Base-by-base conservation (phyloP, 192 early-diverging fungal genomes). In the Coemansia sp. region DNA sequence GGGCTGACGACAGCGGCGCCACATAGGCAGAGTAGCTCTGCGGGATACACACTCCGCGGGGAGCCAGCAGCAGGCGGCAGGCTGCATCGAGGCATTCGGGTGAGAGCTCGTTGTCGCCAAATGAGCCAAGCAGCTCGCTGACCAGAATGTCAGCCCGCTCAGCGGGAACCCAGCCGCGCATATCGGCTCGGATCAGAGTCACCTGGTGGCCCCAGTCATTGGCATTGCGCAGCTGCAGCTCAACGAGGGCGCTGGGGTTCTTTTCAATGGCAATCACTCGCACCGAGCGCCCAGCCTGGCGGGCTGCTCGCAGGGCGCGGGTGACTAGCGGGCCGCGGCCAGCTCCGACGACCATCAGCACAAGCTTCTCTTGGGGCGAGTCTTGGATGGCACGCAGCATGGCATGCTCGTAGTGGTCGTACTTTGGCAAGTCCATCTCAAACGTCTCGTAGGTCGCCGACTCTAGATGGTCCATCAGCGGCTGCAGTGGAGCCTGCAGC, bases 41-140 rank as follows among this genome's bases (percentile, higher is more conserved):
- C 5, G 97, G 97, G 53, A 99, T 98, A 28, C 93, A 96, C 31
- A 98, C 91, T 26, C 97, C 96, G 50, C 80, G 84, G 5, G 74
- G 85, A 84, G 63, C 60, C 64, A 77, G 77, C 42, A 97, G 85
- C 34, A 42, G 40, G 18, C 85, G 83, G 66, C 93, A 89, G 2
- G 96, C 96, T 10, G 91, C 94, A 77, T 94, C 93, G 18, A 99
- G 83, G 67, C 95, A 99, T 76, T 99, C 97, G 9, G 97, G 97
- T n/a, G 97, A 95, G 16, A 99, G 87, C 73, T 99, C 96, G 77
- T 99, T 99, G 78, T 99, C 97, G 56, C 96, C 97, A 85, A 99
- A 93, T 1, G 95, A 96, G 7, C 97, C 97, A 35, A 99, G 82
- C 21, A 99, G 85, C 80, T 99, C 97, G 63, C 92, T 94, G 10